phyloP scores from a whole-genome alignment of 805 yeast species.

The Debaryomyces tyrocola region DNA sequence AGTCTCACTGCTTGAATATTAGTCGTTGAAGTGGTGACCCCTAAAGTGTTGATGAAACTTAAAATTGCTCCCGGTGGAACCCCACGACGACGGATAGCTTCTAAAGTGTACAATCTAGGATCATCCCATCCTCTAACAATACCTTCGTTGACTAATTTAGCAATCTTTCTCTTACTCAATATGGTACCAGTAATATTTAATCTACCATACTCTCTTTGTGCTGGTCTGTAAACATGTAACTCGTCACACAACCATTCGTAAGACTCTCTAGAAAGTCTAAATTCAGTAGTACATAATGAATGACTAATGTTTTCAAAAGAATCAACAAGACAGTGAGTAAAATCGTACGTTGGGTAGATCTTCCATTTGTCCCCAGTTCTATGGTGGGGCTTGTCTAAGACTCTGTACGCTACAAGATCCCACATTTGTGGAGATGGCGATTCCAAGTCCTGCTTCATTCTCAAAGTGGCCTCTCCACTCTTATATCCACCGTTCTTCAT shows the following conservation, averaged over 20 bases:
- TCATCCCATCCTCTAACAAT: constrained; percentile 97
- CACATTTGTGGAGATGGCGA: constrained; percentile 99
- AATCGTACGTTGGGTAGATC: constrained; percentile 97
- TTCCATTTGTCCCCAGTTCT: constrained; percentile 98
- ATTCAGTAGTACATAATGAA: constrained; percentile 95
- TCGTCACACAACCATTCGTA: constrained; percentile 99
- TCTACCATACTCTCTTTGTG: constrained; percentile 98
- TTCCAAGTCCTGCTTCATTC: constrained; percentile 92
- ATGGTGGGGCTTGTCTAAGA: constrained; percentile 87
- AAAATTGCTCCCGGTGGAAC: constrained; percentile 98
- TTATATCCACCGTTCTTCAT: constrained; percentile 89
- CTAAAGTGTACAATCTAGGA: constrained; percentile 93
- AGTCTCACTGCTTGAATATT: constrained; percentile 88
- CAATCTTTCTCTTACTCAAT: constrained; percentile 93
- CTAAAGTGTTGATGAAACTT: constrained; percentile 89
- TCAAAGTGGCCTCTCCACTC: constrained; percentile 89
- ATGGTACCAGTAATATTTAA: constrained; percentile 92
- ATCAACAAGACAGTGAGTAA: constrained; percentile 98
- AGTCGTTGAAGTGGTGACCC: constrained; percentile 92
- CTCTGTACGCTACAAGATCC: constrained; percentile 98
- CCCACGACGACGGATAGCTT: constrained; percentile 94
- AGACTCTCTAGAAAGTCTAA: constrained; percentile 85
- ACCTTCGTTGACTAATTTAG: constrained; percentile 79
- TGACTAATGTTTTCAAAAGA: constrained; percentile 94
- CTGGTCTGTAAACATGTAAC: constrained; percentile 93